These are phyloP conservation scores for Paecilomyces formosus DNA, from an alignment of 2,329 filamentous ascomycete species.

Conservation along the genomic window DNA sequence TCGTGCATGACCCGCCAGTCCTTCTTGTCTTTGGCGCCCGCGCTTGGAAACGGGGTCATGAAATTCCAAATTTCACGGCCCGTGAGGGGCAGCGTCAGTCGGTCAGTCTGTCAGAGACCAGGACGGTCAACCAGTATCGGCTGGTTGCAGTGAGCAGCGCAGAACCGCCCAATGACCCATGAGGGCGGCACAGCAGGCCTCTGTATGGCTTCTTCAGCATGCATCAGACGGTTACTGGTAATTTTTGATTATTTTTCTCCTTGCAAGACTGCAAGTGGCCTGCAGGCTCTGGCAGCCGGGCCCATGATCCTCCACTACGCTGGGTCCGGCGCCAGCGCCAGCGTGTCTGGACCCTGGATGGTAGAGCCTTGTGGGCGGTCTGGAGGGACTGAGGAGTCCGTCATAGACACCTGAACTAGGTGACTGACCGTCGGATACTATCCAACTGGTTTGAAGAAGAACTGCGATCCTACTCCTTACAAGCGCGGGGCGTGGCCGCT, in stretches of 20 bases:
- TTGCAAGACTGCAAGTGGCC: no score
- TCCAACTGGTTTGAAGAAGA: not conserved
- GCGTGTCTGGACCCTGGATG: not conserved
- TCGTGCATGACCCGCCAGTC: not conserved
- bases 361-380: not conserved
- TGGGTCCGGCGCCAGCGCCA: not conserved
- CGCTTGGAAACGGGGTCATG: not conserved
- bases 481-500: not conserved
- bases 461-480: not conserved
- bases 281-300: not conserved
- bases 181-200: not conserved
- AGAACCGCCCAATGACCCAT: not conserved
- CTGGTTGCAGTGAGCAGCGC: not conserved
- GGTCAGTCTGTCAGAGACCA: not conserved
- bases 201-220: not conserved
- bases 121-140: not conserved
- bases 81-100: not conserved
- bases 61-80: not conserved
- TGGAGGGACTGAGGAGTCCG: not conserved
- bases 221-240: not conserved
- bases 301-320: not conserved
- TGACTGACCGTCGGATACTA: not conserved
- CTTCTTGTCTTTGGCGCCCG: not conserved
- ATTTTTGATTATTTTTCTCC: no score
- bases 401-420: not conserved